Percentiles rank a stretch among this genome's conserved stretches.
Evolutionary conservation across 805 yeast species (phyloP).

Genomic region (Myxozyma nipponensis): DNA sequence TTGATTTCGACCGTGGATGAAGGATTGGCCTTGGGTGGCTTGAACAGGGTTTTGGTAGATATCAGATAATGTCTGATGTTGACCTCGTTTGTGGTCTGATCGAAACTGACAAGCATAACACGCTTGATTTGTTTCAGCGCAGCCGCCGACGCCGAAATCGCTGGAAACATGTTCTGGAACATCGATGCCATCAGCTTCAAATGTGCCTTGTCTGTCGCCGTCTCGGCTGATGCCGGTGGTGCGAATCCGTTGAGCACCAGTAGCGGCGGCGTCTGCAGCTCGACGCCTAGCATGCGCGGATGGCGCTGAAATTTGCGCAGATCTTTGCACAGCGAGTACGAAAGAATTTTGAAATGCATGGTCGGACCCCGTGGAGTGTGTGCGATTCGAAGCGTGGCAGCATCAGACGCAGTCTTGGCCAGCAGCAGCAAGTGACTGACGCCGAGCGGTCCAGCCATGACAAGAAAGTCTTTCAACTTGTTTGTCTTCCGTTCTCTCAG

Average conservation of each 20-base stretch:
- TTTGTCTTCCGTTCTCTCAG: constrained; percentile 83
- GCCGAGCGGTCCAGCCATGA: constrained; percentile 97
- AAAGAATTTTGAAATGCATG: constrained; percentile 69
- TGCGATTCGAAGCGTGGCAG: constrained; percentile 75
- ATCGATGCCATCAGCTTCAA: constrained; percentile 63
- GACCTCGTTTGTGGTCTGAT: constrained; percentile 63
- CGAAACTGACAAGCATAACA: constrained; percentile 77
- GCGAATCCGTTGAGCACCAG: constrained; percentile 89
- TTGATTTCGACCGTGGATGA: no score
- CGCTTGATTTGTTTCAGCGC: constrained; percentile 72
- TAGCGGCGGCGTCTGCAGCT: constrained; percentile 76
- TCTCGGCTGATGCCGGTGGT: constrained; percentile 54
- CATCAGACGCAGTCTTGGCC: constrained; percentile 73
- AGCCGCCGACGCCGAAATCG: constrained; percentile 81
- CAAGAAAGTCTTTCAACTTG: constrained; percentile 85
- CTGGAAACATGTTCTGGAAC: constrained; percentile 94
- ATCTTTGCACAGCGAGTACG: constrained; percentile 79
- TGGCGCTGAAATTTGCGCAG: constrained; percentile 62
- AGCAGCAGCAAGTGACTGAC: constrained; percentile 85
- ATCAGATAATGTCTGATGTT: constrained; percentile 88
- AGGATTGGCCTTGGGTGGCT: neutral
- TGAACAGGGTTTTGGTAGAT: constrained; percentile 57
- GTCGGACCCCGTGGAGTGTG: constrained; percentile 95
- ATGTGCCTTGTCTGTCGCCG: constrained; percentile 57
- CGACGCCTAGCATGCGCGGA: constrained; percentile 68